Base-by-base conservation (phyloP, 345 rosid species). In the Physaria fendleri region DNA sequence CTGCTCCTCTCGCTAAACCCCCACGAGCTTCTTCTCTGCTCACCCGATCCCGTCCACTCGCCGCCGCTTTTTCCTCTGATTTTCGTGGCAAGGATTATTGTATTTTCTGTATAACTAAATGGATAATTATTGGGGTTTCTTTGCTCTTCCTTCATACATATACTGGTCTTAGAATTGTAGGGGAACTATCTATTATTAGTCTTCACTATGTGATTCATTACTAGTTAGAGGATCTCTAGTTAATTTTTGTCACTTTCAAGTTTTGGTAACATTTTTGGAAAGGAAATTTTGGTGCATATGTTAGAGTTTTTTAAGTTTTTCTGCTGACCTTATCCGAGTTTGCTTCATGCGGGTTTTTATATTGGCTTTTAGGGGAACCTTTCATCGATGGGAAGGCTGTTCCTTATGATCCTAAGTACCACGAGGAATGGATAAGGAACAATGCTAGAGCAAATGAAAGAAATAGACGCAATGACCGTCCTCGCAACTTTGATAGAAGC, bases 341-440 rank as follows among this genome's bases (percentile, higher is more conserved):
- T 11, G 52, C 2, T 51, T 59, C 29, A 42, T 43, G 23, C 7
- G 6, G 25, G 34, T 30, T 30, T 20, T 8, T 10, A 15, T n/a
- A 14, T 29, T 34, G 42, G 37, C 18, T 64, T 67, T 11, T 75
- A 88, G 97, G 98, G 14, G 98, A 92, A 56, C 98, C 98, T 45
- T 92, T 89, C 72, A 87, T 93, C 43, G 79, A 93, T 45, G 99
- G 99, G 44, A 70, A 82, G 73, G 97, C 99, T 43, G 97, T 89
- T 61, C 99, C 97, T 0, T 89, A 93, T 72, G 99, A 93, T 58
- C 90, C 90, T 2, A 93, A 89, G 79, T 89, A 89, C 60, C 96
- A 89, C 8, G 97, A 93, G 75, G 99, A 93, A 71, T 93, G 99
- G 99, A 78, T 85, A 38, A 89, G 92, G 76, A 93, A 93, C 81